Percentiles rank a stretch among this genome's conserved stretches.
Conservation (phyloP, 768 basidiomycete genomes). For the Kwoniella sp. region DNA sequence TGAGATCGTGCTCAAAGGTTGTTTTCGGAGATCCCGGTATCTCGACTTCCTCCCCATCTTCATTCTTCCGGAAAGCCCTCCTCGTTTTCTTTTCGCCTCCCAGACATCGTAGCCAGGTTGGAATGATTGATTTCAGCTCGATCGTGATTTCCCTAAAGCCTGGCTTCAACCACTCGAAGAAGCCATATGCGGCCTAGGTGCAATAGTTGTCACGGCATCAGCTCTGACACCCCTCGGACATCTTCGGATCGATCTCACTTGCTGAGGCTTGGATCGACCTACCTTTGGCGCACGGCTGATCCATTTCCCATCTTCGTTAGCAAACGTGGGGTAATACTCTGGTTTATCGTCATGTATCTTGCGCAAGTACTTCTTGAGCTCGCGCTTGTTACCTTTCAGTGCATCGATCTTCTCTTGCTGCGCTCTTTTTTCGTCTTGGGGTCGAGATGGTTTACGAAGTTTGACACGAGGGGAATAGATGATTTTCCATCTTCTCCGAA, state of each 20-base stretch:
- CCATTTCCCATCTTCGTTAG: constrained; percentile 14
- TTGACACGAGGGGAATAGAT: constrained; percentile 34
- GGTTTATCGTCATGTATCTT: constrained; percentile 13
- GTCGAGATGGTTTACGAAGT: constrained; percentile 18
- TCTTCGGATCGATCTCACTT: neutral
- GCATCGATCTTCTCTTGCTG: neutral
- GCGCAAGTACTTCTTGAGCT: neutral
- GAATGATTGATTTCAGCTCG: constrained; percentile 19
- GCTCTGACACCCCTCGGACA: neutral
- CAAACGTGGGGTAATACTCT: constrained; percentile 12
- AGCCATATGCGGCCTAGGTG: constrained; percentile 12
- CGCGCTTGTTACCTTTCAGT: neutral
- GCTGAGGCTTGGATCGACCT: neutral
- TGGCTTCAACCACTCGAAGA: constrained; percentile 22
- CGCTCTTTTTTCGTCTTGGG: constrained; percentile 9
- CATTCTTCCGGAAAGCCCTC: neutral
- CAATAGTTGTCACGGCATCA: neutral
- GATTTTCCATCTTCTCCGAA: constrained; percentile 20
- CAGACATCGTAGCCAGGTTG: constrained; percentile 6
- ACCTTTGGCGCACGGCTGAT: constrained; percentile 18
- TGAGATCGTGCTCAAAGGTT: constrained; percentile 19
- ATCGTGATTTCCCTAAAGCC: constrained; percentile 13
- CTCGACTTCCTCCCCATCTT: neutral
- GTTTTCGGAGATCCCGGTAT: neutral
- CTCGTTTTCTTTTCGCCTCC: neutral